Evolutionary conservation across 1,139 yeast genomes (phyloP), one percentile per base, ranked within the genome.

Genomic region (Blastobotrys niveus): DNA sequence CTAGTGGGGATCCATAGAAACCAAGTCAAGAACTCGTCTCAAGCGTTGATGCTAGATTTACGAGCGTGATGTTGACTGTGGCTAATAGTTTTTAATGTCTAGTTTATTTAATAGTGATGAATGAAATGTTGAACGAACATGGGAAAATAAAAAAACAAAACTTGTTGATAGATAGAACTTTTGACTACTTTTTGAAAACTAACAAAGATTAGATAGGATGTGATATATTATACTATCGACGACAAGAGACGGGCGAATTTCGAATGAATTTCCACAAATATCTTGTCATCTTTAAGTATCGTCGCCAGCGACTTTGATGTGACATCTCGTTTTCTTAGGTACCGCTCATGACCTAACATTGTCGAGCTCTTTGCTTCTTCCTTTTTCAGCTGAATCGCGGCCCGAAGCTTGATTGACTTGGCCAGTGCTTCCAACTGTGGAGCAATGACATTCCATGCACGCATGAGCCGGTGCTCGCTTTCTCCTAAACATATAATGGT

Each of bases 1-100:
- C 70, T 91, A 49, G 96, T 93, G 5, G 99, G 98, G 22, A 89
- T 91, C 40, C 91, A 85, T 66, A 73, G 96, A 50, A 94, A 88
- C 55, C 96, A 86, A 58, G 70, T 71, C 15, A 78, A 77, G 48
- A 86, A 85, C 57, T 74, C 87, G 43, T 86, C 96, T 2, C 76
- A 74, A 54, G 82, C 93, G 0, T 72, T 91, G 30, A 59, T 62
- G n/a, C 35, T 59, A 33, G 62, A 60, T 43, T 48, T 60, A 36
- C 43, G 58, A 4, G 19, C 32, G 8, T 12, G 8, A 8, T 29
- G n/a, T n/a, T n/a, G n/a, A n/a, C n/a, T n/a, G n/a, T n/a, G n/a
- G n/a, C n/a, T n/a, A n/a, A n/a, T n/a, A n/a, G n/a, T n/a, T n/a
- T n/a, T n/a, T n/a, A n/a, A n/a, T n/a, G n/a, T n/a, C n/a, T n/a